Evolutionary conservation across 768 basidiomycete species (phyloP), one percentile per base, ranked within the genome.

Genomic region (Termitomyces sp.): DNA sequence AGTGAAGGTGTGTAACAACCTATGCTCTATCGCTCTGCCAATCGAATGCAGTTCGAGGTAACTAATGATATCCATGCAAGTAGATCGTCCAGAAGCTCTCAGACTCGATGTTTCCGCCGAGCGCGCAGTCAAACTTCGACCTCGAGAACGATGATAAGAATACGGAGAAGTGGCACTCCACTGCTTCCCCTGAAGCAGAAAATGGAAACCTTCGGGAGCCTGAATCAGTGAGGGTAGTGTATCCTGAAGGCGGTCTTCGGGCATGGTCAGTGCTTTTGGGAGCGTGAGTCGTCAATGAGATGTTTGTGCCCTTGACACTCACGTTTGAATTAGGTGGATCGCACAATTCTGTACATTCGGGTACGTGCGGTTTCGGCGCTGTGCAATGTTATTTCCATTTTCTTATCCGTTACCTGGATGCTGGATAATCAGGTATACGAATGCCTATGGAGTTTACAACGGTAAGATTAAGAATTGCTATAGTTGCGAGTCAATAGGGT

Each of bases 241-340:
- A 60, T 59, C 67, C 67, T 4, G 68, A 69, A 49, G 68, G 68
- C 36, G 68, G 68, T 37, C 52, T 47, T 60, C 57, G 59, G 34
- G 69, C 65, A 16, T 70, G 69, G 68, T 54, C 27, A 13, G 68
- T 67, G 6, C 50, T 70, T 39, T 51, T 69, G 42, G 69, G 69
- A 33, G 67, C 61, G 69, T 70, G 48, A 57, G 67, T 54, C n/a
- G 20, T 31, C n/a, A 9, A 55, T 45, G 47, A 31, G 7, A 22
- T 55, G 16, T 39, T 44, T 39, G 13, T 59, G 4, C 20, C 22
- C 22, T 20, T 9, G 5, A 42, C 18, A 24, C 11, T 36, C 4
- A 48, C 27, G 24, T 16, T 30, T 5, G 15, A 31, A 30, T 16
- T 37, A 69, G 66, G 27, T 69, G 62, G 61, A 58, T 70, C 20